Evolutionary conservation across 768 basidiomycete species (phyloP).

Genomic region (Suillus discolor): DNA sequence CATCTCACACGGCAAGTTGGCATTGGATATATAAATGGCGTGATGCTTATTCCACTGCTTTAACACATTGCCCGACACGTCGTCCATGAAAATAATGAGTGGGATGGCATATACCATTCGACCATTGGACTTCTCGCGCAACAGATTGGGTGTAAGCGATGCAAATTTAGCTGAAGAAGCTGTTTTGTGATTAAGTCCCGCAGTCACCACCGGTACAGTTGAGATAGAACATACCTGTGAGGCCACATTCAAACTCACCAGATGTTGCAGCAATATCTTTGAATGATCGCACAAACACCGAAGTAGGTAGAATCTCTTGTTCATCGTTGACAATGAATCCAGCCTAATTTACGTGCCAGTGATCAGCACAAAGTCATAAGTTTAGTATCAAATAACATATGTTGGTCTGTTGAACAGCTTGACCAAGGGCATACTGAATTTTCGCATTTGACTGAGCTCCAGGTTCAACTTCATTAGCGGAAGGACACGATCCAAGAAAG

Average conservation of each 20-base stretch:
- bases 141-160: conserved; percentile 11
- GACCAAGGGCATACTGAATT: too few relatives aligned
- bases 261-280: not conserved
- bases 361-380: too few relatives aligned
- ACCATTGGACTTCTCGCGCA: conserved; percentile 16
- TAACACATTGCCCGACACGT: conserved; percentile 45
- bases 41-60: conserved; percentile 51
- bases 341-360: not conserved
- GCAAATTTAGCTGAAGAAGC: conserved; percentile 8
- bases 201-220: not conserved
- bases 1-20: conserved; percentile 37
- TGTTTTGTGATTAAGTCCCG: not conserved
- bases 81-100: conserved; percentile 28
- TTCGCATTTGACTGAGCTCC: too few relatives aligned
- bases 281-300: conserved; percentile 5
- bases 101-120: not conserved
- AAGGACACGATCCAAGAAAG: too few relatives aligned
- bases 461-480: too few relatives aligned
- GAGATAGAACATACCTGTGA: conserved; percentile 5
- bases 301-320: conserved; percentile 4
- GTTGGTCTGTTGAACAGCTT: too few relatives aligned
- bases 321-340: not conserved
- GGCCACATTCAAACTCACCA: conserved; percentile 2
- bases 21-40: conserved; percentile 41
- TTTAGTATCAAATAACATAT: too few relatives aligned